These are phyloP conservation scores for Hemisphaericaspora lyxosophila DNA, from an alignment of 1,139 yeast species.

Conservation along the genomic window DNA sequence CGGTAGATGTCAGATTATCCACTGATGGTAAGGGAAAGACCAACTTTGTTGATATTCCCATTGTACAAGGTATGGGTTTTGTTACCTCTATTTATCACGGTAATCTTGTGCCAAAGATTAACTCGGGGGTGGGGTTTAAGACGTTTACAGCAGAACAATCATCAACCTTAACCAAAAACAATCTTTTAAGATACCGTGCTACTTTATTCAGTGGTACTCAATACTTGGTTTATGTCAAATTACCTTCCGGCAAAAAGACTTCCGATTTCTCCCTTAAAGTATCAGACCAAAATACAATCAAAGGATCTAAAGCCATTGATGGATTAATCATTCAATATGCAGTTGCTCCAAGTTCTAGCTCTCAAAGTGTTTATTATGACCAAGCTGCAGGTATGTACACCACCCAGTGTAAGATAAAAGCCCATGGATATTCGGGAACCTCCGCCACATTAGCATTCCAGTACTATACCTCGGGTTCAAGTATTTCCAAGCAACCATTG, in stretches of 20 bases:
- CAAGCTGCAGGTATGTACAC: constrained; percentile 64
- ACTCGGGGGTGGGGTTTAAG: constrained; percentile 53
- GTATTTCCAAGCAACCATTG: constrained; percentile 46
- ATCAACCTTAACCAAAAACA: constrained; percentile 35
- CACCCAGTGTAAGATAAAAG: constrained; percentile 23
- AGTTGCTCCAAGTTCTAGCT: constrained; percentile 39
- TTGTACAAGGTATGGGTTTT: constrained; percentile 78
- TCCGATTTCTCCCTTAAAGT: constrained; percentile 36
- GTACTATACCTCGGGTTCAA: constrained; percentile 50
- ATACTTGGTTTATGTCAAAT: constrained; percentile 61
- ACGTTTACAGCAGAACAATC: constrained; percentile 47
- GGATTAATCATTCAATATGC: constrained; percentile 65
- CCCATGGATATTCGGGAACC: constrained; percentile 19
- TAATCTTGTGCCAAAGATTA: constrained; percentile 49
- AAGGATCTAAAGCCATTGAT: constrained; percentile 46
- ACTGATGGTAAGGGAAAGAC: constrained; percentile 21
- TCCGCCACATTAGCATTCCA: constrained; percentile 47
- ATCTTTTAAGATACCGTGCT: constrained; percentile 62
- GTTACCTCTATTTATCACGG: constrained; percentile 64
- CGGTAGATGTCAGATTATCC: constrained; percentile 51
- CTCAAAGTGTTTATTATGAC: constrained; percentile 37
- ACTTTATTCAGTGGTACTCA: constrained; percentile 48
- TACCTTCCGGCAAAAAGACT: constrained; percentile 34
- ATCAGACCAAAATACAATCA: constrained; percentile 35
- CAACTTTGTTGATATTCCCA: constrained; percentile 38